These are phyloP conservation scores for Comarum palustre DNA, from an alignment of 306 rosid genomes.

Conservation along the genomic window DNA sequence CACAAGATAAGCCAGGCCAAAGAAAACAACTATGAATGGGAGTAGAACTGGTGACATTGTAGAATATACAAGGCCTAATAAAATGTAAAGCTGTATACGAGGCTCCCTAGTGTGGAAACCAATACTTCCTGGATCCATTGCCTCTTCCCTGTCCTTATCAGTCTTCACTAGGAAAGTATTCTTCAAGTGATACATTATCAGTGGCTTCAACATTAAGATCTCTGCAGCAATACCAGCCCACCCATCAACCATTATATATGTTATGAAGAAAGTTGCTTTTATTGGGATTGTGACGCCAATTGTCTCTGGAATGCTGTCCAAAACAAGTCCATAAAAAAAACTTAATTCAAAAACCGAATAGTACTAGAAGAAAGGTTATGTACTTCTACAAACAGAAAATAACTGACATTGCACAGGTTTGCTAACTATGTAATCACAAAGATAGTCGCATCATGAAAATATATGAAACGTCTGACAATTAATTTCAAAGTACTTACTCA, in stretches of 20 bases:
- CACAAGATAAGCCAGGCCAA: conserved; percentile 77
- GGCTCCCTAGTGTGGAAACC: conserved; percentile 97
- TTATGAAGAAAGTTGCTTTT: conserved; percentile 51
- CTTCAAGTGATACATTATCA: conserved; percentile 80
- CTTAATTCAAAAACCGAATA: background rate
- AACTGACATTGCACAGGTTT: background rate
- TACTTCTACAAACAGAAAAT: background rate
- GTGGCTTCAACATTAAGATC: conserved; percentile 48
- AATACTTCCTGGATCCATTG: conserved; percentile 94
- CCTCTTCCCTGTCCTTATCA: conserved; percentile 93
- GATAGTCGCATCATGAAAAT: background rate
- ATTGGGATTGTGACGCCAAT: conserved; percentile 80
- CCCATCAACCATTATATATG: no score
- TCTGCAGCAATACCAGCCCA: no score
- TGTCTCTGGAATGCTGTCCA: conserved; percentile 73
- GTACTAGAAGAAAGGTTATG: background rate
- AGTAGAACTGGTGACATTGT: conserved; percentile 73
- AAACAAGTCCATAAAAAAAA: background rate
- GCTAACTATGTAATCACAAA: background rate
- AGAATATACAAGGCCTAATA: conserved; percentile 87
- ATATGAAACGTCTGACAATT: background rate
- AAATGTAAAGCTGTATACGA: conserved; percentile 76
- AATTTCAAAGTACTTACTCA: conserved; percentile 41
- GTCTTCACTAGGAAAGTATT: conserved; percentile 93
- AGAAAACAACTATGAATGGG: conserved; percentile 90